Conservation (phyloP, 2,329 filamentous ascomycete genomes). For the Monascus ruber region DNA sequence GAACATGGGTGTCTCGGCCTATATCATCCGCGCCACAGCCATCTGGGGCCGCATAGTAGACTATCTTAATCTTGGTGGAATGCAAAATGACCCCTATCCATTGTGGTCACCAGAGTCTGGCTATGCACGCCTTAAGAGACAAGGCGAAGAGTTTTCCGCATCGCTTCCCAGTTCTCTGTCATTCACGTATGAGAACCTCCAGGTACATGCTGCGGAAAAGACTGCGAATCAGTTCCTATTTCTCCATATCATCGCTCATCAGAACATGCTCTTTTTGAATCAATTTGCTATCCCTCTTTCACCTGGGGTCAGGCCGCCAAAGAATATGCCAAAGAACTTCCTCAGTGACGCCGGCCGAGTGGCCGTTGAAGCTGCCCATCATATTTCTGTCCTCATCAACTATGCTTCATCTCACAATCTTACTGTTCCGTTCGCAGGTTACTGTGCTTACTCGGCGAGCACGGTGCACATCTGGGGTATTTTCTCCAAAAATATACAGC, state of each 20-base stretch:
- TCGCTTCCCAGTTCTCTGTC: conserved; percentile 59
- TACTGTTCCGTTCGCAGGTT: conserved; percentile 85
- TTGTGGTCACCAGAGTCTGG: conserved; percentile 77
- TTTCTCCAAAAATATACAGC: conserved; percentile 67
- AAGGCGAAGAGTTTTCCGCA: conserved; percentile 58
- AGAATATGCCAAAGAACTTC: conserved; percentile 67
- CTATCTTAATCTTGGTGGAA: conserved; percentile 83
- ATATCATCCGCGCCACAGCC: conserved; percentile 73
- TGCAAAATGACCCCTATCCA: conserved; percentile 61
- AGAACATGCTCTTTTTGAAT: conserved; percentile 82
- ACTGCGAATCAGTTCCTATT: conserved; percentile 88
- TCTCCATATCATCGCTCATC: conserved; percentile 78
- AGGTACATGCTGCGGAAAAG: conserved; percentile 70
- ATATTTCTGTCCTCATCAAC: conserved; percentile 72
- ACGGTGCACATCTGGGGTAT: conserved; percentile 91
- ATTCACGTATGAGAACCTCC: conserved; percentile 72
- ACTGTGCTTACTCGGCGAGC: conserved; percentile 85
- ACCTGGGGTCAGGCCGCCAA: conserved; percentile 51
- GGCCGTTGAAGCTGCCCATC: conserved; percentile 72
- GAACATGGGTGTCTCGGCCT: conserved; percentile 91
- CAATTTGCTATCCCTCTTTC: conserved; percentile 67
- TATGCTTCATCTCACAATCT: conserved; percentile 71
- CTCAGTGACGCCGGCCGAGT: conserved; percentile 62
- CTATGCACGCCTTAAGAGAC: conserved; percentile 58
- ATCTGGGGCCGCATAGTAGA: conserved; percentile 84